Evolutionary conservation across 805 yeast species (phyloP), one percentile per base, ranked within the genome.

Genomic region (Ogataea paradorogensis): DNA sequence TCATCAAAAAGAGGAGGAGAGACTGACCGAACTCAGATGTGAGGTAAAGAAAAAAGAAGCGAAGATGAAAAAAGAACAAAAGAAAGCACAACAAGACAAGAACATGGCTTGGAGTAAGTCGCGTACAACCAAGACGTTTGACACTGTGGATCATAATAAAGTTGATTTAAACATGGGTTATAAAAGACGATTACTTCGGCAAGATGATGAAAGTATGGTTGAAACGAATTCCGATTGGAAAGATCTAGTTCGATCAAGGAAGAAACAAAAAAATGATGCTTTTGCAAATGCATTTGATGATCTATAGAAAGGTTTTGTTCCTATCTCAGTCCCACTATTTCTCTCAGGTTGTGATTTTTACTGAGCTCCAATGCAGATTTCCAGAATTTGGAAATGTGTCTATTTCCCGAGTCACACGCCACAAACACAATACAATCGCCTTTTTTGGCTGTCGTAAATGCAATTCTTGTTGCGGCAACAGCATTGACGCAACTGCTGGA

Each of bases 381-480:
- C 97, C 97, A 91, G 56, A 91, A 93, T 62, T 91, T 91, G 35
- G 93, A 84, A 43, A 91, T 57, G 63, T 91, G 99, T 50, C 99
- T 71, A 9, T 82, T 68, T 1, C 99, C 99, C 5, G 95, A 80
- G 59, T 91, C 99, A 59, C 98, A 93, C 1, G 95, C 85, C 33
- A 93, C 74, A 14, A 95, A 78, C 5, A 91, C 95, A 15, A 91
- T 78, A 14, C 68, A 75, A 36, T 83, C 75, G 1, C 90, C 90
- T 0, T 81, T 58, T 64, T 74, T 38, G 37, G 75, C 66, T 5
- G 30, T 27, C 6, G 26, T 35, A 20, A 59, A 54, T 3, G 88
- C 85, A 7, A 77, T 63, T 47, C 76, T 69, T 5, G 79, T 74
- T 1, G 95, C 95, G 1, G 95, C 97, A 5, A 87, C 96, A 29